These are phyloP conservation scores for Lepidium aucheri DNA, from an alignment of 345 rosid genomes.

Conservation along the genomic window DNA sequence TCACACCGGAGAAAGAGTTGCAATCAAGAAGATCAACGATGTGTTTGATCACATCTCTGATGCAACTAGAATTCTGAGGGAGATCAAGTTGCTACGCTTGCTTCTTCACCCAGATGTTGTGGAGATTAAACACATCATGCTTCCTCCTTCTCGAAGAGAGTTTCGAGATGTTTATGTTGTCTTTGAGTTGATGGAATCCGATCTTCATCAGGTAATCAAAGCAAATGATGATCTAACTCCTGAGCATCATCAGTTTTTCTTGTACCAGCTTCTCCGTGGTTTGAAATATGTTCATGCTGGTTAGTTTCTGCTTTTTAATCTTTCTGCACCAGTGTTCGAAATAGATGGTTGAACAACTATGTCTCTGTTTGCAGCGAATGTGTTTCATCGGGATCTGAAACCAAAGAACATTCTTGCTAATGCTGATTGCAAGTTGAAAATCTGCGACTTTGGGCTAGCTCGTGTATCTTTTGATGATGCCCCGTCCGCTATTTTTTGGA, in stretches of 20 bases:
- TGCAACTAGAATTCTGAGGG: slow-evolving; percentile 87
- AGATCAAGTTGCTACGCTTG: slow-evolving; percentile 84
- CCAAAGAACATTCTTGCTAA: slow-evolving; percentile 96
- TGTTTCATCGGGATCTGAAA: slow-evolving; percentile 91
- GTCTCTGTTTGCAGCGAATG: slow-evolving; percentile 57
- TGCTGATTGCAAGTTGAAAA: slow-evolving; percentile 95
- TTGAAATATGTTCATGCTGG: slow-evolving; percentile 87
- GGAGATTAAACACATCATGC: slow-evolving; percentile 90
- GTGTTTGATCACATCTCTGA: slow-evolving; percentile 96
- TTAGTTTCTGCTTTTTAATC: slow-evolving; percentile 18
- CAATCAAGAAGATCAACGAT: slow-evolving; percentile 88
- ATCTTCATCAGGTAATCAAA: slow-evolving; percentile 91
- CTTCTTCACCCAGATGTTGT: slow-evolving; percentile 93
- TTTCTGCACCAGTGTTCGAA: neutral
- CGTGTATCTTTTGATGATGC: slow-evolving; percentile 92
- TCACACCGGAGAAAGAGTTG: slow-evolving; percentile 80
- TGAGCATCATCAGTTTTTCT: slow-evolving; percentile 83
- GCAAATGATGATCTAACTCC: slow-evolving; percentile 90
- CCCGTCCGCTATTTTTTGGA: slow-evolving; percentile 93
- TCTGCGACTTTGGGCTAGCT: slow-evolving; percentile 97
- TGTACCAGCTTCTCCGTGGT: slow-evolving; percentile 97
- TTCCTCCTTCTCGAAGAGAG: slow-evolving; percentile 91
- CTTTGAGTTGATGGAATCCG: slow-evolving; percentile 96
- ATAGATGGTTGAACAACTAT: neutral
- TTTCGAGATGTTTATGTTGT: slow-evolving; percentile 88